Base-by-base conservation (phyloP, 2,329 filamentous ascomycete species). In the Plectosphaerella cucumerina region DNA sequence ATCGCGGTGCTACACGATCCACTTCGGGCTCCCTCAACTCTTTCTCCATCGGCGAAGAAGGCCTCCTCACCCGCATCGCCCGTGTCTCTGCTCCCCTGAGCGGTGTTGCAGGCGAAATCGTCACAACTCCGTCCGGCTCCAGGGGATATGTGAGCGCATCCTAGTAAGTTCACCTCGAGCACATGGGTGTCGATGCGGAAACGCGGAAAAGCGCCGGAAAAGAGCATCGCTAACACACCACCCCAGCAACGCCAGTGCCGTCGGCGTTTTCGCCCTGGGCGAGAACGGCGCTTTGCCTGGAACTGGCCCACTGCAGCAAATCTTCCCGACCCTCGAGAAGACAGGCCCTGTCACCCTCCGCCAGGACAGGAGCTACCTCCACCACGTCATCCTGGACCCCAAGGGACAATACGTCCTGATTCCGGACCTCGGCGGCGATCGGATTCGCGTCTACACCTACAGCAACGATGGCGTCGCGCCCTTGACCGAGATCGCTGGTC, bases 31-130 rank as follows among this genome's bases (percentile, higher is more conserved):
- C 53, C 8, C 48, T 55, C 23, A 55, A 55, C 51, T 55, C 53
- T 42, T 55, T 55, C 53, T 55, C 53, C 20, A 55, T 55, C 37
- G 53, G 48, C 33, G 47, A 51, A 20, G 53, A 49, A 15, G 51
- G 53, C 10, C 42, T 44, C 8, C 48, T 58, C 42, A 50, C 55
- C 47, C 55, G 53, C 42, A 58, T 57, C 35, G 44, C 55, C 12
- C 53, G 55, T 14, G 46, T 57, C 41, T 31, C 42, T 48, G 53
- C 50, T 6, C 56, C 56, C 20, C 44, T 44, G 26, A 49, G 56
- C 53, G 56, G 50, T 41, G 56, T 58, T 3, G 55, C 55, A 41
- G 56, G 53, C 21, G 56, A 58, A 42, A 56, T 58, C 35, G 41
- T 58, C 42, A 57, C 53, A 3, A 51, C 55, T 14, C 26, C 54